Base-by-base conservation (phyloP, 2,329 filamentous ascomycete genomes). In the Epicoccum sorghinum region DNA sequence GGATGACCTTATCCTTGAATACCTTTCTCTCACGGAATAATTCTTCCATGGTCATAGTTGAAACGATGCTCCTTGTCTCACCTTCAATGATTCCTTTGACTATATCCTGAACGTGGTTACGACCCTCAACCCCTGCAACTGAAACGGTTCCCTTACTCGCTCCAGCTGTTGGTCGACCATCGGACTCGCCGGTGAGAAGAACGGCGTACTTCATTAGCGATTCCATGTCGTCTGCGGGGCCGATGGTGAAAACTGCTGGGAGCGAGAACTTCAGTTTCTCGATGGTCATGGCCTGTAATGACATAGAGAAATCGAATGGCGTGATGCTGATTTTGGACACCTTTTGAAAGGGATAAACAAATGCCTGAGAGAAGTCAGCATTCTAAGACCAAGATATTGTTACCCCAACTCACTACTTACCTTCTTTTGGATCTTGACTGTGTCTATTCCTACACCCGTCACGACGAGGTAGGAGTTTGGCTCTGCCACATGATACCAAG, bases 31-130 rank as follows among this genome's bases (percentile, higher is more conserved):
- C 87, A 56, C 86, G 88, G 74, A 93, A 93, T 55, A 96, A 89
- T 75, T 95, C 90, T 71, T 93, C 90, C 89, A 95, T 93, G n/a
- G 90, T 93, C 89, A 96, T 93, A 64, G 86, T 88, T 0, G 87
- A 90, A 37, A 96, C 89, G 47, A 96, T 86, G 5, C 91, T 89
- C 54, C 91, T 84, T 1, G 89, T 93, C 74, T 96, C 91, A 58
- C 91, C 91, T 73, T 96, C 90, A 64, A 96, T 95, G 72, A 96
- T 92, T 56, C 90, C 91, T 74, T 91, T 93, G 74, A 96, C 88
- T 58, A 96, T 96, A 63, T 89, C 89, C 68, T 89, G 88, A 13
- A 95, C 86, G 75, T 93, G 89, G 48, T 83, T 80, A n/a, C 80
- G 75, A 22, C 79, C 80, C 60, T 74, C 77, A 12, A 38, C 48